Conservation (phyloP, 192 early-diverging fungal species). For the Tieghemiomyces parasiticus region DNA sequence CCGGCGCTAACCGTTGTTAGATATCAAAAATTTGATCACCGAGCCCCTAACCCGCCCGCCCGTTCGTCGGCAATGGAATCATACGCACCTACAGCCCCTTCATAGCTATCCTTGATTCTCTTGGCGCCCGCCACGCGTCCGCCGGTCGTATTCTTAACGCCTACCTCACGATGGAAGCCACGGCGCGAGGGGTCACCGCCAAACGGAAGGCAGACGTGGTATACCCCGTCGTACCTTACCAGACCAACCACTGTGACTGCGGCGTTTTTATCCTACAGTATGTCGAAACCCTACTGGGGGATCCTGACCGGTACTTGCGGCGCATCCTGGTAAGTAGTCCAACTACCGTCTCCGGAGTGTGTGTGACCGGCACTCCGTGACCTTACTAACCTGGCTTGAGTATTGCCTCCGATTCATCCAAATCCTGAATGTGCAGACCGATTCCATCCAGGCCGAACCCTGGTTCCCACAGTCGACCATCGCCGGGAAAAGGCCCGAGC, state of each 20-base stretch:
- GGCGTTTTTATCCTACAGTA: slow-evolving; percentile 78
- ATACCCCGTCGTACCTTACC: slow-evolving; percentile 32
- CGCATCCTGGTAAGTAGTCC: slow-evolving; percentile 23
- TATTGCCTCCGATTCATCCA: not conserved
- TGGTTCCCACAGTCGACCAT: not conserved
- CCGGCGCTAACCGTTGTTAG: not conserved
- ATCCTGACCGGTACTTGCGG: slow-evolving; percentile 23
- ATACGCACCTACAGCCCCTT: slow-evolving; percentile 18
- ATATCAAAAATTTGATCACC: not conserved
- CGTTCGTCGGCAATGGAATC: not conserved
- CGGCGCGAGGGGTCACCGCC: slow-evolving; percentile 31
- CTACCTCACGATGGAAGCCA: slow-evolving; percentile 39
- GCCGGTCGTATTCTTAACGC: slow-evolving; percentile 23
- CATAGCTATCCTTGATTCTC: slow-evolving; percentile 52
- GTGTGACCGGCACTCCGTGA: not conserved
- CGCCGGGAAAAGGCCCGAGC: not conserved
- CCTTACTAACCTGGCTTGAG: not conserved
- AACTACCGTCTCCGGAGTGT: not conserved
- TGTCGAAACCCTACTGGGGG: slow-evolving; percentile 48
- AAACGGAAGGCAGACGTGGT: slow-evolving; percentile 15
- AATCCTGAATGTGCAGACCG: not conserved
- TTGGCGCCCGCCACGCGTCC: slow-evolving; percentile 29
- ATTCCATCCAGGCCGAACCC: not conserved
- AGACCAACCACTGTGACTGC: slow-evolving; percentile 73
- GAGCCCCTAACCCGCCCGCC: not conserved